Base-by-base conservation (phyloP, 495 filamentous ascomycete genomes). In the Neurospora cerealis region DNA sequence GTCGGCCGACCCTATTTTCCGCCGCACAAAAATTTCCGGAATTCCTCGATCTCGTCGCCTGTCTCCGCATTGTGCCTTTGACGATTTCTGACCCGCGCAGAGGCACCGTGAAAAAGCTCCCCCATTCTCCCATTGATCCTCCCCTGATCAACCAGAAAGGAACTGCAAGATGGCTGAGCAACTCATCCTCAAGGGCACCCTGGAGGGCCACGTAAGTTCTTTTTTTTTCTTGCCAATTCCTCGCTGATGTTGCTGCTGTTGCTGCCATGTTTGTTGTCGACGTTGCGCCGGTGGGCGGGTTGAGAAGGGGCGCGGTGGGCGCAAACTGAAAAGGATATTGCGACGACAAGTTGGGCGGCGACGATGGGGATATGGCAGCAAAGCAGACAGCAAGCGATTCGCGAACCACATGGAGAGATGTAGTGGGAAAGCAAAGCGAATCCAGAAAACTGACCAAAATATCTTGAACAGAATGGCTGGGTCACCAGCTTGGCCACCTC, bases 181-280 rank as follows among this genome's bases (percentile, higher is more conserved):
- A 89, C 88, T 98, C 83, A 93, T 96, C 87, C 93, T 97, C 86
- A 93, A 94, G 86, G 95, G 95, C 83, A 95, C 93, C 88, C 94
- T 98, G 83, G 95, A 95, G 90, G 95, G 95, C 89, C 95, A 97
- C 90, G 85, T 87, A 85, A 83, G 85, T 86, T n/a, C n/a, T n/a
- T 77, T 70, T 70, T 17, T 36, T 48, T 32, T 39, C 42, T 78
- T 80, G 40, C 38, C 60, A 78, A 66, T 77, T 72, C 74, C 80
- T 60, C 80, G 79, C 69, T 76, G 80, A 69, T 81, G 79, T 71
- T 79, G 48, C 24, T 32, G 48, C 24, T 62, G 24, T 15, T 32
- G 48, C 24, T 32, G 48, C 24, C 48, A 62, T 62, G 48, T 21
- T 46, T 21, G 42, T 32, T 32, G 48, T 15, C 24, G 48, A 7